A percentile compares a stretch with the other conserved stretches of the same genome.
These are phyloP conservation scores for Microbotryum intermedium DNA, from an alignment of 1,284 basidiomycete genomes.

Conservation along the genomic window DNA sequence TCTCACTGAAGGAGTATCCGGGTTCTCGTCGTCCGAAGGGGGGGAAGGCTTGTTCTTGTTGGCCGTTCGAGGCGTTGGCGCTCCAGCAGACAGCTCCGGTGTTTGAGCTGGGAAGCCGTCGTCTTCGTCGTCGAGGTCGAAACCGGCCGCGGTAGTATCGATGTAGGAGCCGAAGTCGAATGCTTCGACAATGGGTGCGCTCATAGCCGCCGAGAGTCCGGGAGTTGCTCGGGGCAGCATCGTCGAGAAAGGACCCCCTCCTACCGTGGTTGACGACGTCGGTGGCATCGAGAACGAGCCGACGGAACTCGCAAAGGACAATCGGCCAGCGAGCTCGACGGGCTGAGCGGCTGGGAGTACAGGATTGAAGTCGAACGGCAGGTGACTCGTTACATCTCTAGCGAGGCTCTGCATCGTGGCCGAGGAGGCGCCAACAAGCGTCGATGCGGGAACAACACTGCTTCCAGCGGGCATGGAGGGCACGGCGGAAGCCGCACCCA, in stretches of 20 bases:
- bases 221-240: neutral
- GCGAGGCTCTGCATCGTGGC: neutral
- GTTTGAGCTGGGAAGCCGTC: neutral
- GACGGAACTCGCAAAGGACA: constrained; percentile 14
- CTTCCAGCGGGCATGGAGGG: neutral
- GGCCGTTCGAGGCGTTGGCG: neutral
- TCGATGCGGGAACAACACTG: neutral
- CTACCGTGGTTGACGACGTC: neutral
- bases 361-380: constrained; percentile 10
- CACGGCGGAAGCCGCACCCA: neutral
- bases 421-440: neutral
- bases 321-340: neutral
- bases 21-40: neutral
- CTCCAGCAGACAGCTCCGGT: neutral
- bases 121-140: constrained; percentile 9
- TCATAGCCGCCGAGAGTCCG: neutral
- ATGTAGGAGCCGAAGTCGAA: constrained; percentile 24
- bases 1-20: no score
- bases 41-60: neutral
- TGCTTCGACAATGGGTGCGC: neutral
- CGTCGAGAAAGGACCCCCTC: neutral
- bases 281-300: neutral
- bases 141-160: constrained; percentile 21
- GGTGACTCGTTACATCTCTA: constrained; percentile 11
- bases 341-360: constrained; percentile 13